Conservation (phyloP, 2,329 filamentous ascomycete species). For the Diaporthe aspalathi region DNA sequence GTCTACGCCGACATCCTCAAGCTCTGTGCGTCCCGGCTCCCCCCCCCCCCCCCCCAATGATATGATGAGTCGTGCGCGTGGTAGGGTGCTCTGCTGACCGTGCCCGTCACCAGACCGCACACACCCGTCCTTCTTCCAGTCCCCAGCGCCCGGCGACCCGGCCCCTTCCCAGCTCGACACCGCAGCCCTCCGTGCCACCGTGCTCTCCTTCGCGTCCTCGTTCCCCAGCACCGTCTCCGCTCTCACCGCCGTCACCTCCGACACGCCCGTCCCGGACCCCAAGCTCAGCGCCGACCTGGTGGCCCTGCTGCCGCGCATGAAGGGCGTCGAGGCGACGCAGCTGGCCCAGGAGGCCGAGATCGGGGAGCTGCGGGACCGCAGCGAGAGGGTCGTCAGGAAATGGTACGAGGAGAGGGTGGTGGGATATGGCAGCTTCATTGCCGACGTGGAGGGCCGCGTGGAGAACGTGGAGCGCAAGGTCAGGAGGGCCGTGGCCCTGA, state of each 20-base stretch:
- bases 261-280: conserved; percentile 68
- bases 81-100: conserved; percentile 7
- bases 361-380: conserved; percentile 71
- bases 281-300: conserved; percentile 67
- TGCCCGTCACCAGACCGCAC: conserved; percentile 58
- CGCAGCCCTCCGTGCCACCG: conserved; percentile 64
- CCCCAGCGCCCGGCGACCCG: conserved; percentile 49
- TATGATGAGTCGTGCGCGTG: not conserved
- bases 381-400: conserved; percentile 69
- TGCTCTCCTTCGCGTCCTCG: conserved; percentile 66
- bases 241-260: conserved; percentile 63
- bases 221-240: conserved; percentile 68
- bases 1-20: conserved; percentile 70
- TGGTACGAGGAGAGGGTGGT: conserved; percentile 84
- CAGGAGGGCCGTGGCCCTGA: conserved; percentile 67
- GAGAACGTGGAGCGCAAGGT: conserved; percentile 74
- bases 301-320: conserved; percentile 70
- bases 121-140: conserved; percentile 66
- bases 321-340: conserved; percentile 69
- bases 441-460: conserved; percentile 76
- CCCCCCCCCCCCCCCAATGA: too few relatives aligned
- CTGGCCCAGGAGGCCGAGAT: conserved; percentile 71
- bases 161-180: conserved; percentile 64
- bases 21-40: conserved; percentile 61
- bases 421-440: conserved; percentile 74